phyloP scores from a whole-genome alignment of 495 filamentous ascomycete genomes.

The Podospora fimiseda region DNA sequence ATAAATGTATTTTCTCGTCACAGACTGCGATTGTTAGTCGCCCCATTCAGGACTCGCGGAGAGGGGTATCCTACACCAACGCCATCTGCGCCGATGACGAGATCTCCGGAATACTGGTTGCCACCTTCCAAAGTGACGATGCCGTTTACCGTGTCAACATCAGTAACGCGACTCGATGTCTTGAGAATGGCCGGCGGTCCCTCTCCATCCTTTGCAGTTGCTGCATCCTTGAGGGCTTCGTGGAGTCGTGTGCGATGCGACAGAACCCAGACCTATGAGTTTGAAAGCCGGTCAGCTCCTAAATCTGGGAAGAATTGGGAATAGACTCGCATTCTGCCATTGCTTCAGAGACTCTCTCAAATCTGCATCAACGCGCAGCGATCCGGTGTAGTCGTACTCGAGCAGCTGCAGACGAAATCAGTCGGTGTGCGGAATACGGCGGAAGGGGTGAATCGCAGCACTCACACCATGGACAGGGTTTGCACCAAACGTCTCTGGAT shows the following conservation, averaged over 20 bases:
- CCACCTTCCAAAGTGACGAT: conserved; percentile 41
- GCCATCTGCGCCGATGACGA: conserved; percentile 35
- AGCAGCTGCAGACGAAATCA: neutral
- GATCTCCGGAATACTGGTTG: conserved; percentile 23
- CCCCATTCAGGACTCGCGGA: conserved; percentile 28
- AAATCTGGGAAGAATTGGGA: neutral
- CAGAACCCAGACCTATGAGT: conserved; percentile 7
- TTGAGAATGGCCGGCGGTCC: conserved; percentile 2
- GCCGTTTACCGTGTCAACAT: conserved; percentile 37
- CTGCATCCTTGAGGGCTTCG: conserved; percentile 4
- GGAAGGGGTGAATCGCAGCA: neutral
- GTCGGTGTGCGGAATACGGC: too few relatives aligned
- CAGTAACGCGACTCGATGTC: conserved; percentile 23
- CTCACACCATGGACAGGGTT: conserved; percentile 7
- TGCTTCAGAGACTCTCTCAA: neutral
- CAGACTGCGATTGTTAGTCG: conserved; percentile 10
- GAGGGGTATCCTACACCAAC: conserved; percentile 16
- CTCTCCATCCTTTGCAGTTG: neutral
- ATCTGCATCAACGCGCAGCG: neutral
- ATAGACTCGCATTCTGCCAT: conserved; percentile 2
- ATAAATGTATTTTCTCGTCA: conserved; percentile 12
- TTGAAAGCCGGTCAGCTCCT: too few relatives aligned
- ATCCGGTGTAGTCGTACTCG: neutral
- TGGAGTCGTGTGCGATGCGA: conserved; percentile 7
- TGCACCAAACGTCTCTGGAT: conserved; percentile 6